These are phyloP conservation scores for Brassica cretica DNA, from an alignment of 345 rosid genomes.

Conservation along the genomic window DNA sequence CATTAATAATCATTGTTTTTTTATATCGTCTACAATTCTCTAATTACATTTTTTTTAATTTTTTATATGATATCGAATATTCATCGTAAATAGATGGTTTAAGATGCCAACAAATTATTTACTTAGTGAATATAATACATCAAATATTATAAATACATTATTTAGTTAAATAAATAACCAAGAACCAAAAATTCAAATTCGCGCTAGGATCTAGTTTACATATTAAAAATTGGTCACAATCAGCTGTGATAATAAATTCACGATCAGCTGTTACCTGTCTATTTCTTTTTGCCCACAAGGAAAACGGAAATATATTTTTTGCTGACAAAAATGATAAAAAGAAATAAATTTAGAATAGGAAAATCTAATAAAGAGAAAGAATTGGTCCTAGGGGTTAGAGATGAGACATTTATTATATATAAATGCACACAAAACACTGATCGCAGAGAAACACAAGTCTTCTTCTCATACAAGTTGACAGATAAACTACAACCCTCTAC, in stretches of 20 bases:
- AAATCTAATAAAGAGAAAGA: not conserved
- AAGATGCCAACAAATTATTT: too few species aligned
- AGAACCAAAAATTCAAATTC: too few species aligned
- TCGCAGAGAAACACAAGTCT: not conserved
- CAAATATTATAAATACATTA: too few species aligned
- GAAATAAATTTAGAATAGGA: not conserved
- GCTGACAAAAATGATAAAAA: constrained; percentile 7
- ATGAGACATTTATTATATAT: not conserved
- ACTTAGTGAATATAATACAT: too few species aligned
- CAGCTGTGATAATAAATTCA: not conserved
- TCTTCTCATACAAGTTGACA: not conserved
- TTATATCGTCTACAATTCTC: too few species aligned
- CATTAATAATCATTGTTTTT: too few species aligned
- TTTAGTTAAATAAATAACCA: too few species aligned
- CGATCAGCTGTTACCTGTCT: constrained; percentile 12
- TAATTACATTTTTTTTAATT: too few species aligned
- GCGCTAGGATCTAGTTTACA: too few species aligned
- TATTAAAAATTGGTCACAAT: too few species aligned
- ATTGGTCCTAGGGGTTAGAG: not conserved
- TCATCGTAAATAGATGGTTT: too few species aligned
- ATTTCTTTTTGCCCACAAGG: constrained; percentile 5
- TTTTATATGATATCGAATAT: too few species aligned
- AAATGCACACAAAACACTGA: constrained; percentile 14
- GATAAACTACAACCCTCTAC: not conserved
- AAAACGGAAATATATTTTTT: not conserved